A percentile compares a stretch with the other conserved stretches of the same genome.
These are phyloP conservation scores for Neurospora hispaniola DNA, from an alignment of 495 filamentous ascomycete species.

Conservation along the genomic window DNA sequence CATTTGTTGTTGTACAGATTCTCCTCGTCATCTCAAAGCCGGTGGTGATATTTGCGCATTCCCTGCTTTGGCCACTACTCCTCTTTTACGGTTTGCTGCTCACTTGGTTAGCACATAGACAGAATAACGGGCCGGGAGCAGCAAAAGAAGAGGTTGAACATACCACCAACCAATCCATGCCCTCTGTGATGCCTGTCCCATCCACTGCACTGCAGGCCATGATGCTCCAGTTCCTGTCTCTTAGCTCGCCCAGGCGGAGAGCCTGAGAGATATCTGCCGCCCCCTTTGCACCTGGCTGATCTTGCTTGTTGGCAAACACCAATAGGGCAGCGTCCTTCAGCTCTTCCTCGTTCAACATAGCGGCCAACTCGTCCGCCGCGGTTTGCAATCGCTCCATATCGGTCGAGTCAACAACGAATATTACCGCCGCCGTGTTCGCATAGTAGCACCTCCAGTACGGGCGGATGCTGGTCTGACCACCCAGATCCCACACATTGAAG, in stretches of 20 bases:
- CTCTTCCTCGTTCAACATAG: constrained; percentile 96
- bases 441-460: constrained; percentile 99
- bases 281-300: constrained; percentile 93
- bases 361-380: constrained; percentile 81
- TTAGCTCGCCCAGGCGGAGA: constrained; percentile 74
- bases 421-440: constrained; percentile 96
- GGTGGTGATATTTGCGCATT: background rate
- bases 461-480: constrained; percentile 91
- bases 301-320: constrained; percentile 98
- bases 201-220: constrained; percentile 95
- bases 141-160: constrained; percentile 28
- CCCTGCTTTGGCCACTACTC: constrained; percentile 20
- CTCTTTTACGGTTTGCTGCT: constrained; percentile 39
- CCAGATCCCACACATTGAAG: constrained; percentile 98
- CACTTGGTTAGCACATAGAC: constrained; percentile 10
- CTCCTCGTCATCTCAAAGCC: constrained; percentile 1
- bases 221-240: constrained; percentile 98
- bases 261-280: constrained; percentile 95
- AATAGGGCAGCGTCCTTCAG: constrained; percentile 82
- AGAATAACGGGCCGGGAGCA: background rate
- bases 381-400: constrained; percentile 91
- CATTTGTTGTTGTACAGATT: constrained; percentile 18
- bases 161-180: constrained; percentile 99
- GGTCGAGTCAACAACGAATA: constrained; percentile 96
- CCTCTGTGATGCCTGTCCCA: constrained; percentile 84